Conservation (phyloP, 2,329 filamentous ascomycete genomes). For the Teratosphaeria pseudoeucalypti region DNA sequence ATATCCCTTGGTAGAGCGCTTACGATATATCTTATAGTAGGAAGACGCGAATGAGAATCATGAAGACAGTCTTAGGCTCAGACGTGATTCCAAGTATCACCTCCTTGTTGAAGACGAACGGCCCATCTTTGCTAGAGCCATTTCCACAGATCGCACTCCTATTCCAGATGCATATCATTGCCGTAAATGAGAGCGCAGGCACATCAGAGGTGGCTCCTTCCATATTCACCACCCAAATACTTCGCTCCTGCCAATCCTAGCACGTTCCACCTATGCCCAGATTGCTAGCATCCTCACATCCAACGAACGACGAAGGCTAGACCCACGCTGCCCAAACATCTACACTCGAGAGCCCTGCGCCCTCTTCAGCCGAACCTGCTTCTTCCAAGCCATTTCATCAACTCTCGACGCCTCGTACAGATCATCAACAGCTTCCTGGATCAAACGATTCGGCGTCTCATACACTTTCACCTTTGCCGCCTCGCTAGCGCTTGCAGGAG, state of each 20-base stretch:
- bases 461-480: not conserved
- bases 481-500: not conserved
- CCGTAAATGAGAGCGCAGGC: too few species aligned
- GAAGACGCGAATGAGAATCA: not conserved
- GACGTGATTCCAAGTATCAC: not conserved
- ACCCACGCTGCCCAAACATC: not conserved
- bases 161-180: too few species aligned
- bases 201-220: too few species aligned
- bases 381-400: not conserved
- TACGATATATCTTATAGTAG: not conserved
- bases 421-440: not conserved
- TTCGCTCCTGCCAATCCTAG: too few species aligned
- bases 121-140: too few species aligned
- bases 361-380: not conserved
- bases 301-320: too few species aligned
- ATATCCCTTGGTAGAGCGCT: not conserved
- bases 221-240: too few species aligned
- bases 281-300: too few species aligned
- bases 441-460: not conserved
- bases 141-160: too few species aligned
- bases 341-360: not conserved
- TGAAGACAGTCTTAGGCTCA: not conserved
- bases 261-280: too few species aligned
- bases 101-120: not conserved
- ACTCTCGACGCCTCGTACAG: not conserved